Evolutionary conservation across 2,329 filamentous ascomycete genomes (phyloP), one percentile per base, ranked within the genome.

Genomic region (Alternaria metachromatica): DNA sequence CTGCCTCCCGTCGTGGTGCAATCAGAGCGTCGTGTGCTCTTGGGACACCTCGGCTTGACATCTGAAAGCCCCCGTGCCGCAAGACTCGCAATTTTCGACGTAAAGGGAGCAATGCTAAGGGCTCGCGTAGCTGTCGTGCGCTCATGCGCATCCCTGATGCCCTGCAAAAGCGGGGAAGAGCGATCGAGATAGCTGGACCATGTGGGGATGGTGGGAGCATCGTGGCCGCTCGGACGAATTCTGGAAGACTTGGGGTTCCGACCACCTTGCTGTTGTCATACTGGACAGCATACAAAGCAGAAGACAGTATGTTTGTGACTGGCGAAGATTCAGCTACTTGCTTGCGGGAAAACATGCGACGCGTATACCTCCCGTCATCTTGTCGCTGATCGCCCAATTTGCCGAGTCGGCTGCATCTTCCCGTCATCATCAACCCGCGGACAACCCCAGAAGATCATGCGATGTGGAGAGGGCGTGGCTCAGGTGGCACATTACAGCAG

Each of bases 91-190:
- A 30, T 28, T 21, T 55, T 43, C 30, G 51, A 62, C 61, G 20
- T 59, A 53, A 55, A 37, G 11, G 33, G n/a, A 18, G 15, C 53
- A 41, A 20, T 60, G 41, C 55, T 59, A 57, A 55, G 33, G 54
- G 26, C 21, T 18, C 33, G 41, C 37, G 51, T 33, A 41, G 49
- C 30, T 21, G 12, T 56, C 25, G 43, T 56, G 18, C 41, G 54
- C 41, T 56, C 26, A 23, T 53, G 55, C 26, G 50, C 18, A 58
- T 44, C 12, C 57, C 57, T 64, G 46, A 25, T 37, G 33, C 26
- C 21, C 44, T 51, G 50, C 53, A 49, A 65, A 64, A 63, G 66
- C 63, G 70, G 70, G 70, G 64, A 68, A 63, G 23, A 37, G 43
- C 48, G 37, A 55, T 62, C 25, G 43, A 55, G 55, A 51, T 49